A percentile compares a stretch with the other conserved stretches of the same genome.
Conservation (phyloP, 1,284 basidiomycete genomes). For the Leccinum laetum region DNA sequence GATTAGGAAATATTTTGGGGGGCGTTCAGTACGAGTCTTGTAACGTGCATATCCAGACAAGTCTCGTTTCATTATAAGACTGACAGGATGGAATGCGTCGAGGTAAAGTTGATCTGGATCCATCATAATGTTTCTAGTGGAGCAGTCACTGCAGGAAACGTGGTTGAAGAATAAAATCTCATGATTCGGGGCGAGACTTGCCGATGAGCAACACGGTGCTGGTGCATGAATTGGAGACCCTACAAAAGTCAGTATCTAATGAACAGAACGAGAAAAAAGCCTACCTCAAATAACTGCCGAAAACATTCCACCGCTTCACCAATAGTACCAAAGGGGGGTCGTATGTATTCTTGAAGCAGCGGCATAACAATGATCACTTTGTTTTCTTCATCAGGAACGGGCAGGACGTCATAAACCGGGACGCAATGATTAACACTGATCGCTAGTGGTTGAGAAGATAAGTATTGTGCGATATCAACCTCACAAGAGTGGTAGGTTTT, state of each 20-base stretch:
- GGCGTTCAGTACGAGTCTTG: constrained; percentile 30
- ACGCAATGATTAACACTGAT: constrained; percentile 41
- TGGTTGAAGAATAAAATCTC: no score
- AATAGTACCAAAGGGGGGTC: constrained; percentile 29
- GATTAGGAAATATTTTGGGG: constrained; percentile 22
- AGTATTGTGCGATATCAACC: constrained; percentile 23
- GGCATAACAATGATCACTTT: constrained; percentile 33
- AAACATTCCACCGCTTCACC: constrained; percentile 36
- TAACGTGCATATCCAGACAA: constrained; percentile 18
- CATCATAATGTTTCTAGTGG: constrained; percentile 37
- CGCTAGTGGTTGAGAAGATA: no score
- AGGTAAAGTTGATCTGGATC: constrained; percentile 29
- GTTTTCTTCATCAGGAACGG: constrained; percentile 15
- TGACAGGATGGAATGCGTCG: constrained; percentile 25
- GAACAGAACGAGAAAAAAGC: not conserved
- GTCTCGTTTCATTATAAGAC: constrained; percentile 15
- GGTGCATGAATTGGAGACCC: constrained; percentile 26
- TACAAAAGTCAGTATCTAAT: constrained; percentile 1
- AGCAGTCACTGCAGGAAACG: constrained; percentile 14
- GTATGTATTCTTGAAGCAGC: constrained; percentile 21
- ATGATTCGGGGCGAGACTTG: no score
- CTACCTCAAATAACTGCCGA: constrained; percentile 38
- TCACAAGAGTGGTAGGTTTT: constrained; percentile 23
- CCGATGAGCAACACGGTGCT: constrained; percentile 23
- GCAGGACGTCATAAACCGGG: constrained; percentile 29